phyloP scores from a whole-genome alignment of 257 asterid genomes.

The Penstemon newberryi region DNA sequence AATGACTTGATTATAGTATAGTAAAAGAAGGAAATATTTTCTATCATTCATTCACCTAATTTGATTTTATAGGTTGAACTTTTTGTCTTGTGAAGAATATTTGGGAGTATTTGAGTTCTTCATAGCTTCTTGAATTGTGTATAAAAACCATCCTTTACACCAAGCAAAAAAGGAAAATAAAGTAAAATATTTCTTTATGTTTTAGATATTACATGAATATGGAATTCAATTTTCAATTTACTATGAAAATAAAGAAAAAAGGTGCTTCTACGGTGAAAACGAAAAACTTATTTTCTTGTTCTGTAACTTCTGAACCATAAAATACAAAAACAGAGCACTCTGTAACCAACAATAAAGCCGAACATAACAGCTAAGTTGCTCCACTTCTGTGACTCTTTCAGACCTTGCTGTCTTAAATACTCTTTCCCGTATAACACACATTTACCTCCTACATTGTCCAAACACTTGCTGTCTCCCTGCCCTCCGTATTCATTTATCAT shows the following conservation, averaged over 20 bases:
- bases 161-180: neutral
- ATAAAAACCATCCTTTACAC: too few relatives aligned
- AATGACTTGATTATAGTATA: conserved; percentile 25
- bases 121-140: neutral
- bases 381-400: conserved; percentile 63
- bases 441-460: conserved; percentile 43
- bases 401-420: conserved; percentile 61
- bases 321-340: conserved; percentile 62
- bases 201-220: conserved; percentile 22
- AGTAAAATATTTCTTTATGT: conserved; percentile 19
- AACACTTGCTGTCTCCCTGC: conserved; percentile 51
- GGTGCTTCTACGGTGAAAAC: neutral
- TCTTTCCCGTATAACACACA: conserved; percentile 55
- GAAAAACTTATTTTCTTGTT: conserved; percentile 37
- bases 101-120: too few relatives aligned
- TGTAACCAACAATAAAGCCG: conserved; percentile 63
- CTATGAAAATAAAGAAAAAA: neutral
- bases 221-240: neutral
- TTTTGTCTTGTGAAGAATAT: neutral
- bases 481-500: conserved; percentile 86
- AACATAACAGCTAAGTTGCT: conserved; percentile 70
- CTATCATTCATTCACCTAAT: neutral
- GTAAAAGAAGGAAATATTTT: neutral
- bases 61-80: neutral
- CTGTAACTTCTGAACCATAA: conserved; percentile 62